Conservation (phyloP, 495 filamentous ascomycete species). For the Trichoderma virens region DNA sequence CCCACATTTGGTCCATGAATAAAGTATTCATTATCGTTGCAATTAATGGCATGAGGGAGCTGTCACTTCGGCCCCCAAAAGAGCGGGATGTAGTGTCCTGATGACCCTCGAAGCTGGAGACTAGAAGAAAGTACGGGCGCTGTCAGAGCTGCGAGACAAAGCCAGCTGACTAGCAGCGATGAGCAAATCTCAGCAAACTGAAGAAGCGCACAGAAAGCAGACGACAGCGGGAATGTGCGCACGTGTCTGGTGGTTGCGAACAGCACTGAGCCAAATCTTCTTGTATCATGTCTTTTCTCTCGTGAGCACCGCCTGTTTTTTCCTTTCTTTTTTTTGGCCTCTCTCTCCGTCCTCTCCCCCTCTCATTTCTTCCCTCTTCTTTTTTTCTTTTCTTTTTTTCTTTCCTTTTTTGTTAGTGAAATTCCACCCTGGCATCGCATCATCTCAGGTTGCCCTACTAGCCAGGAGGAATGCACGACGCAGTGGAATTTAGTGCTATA, state of each 20-base stretch:
- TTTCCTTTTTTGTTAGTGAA: neutral
- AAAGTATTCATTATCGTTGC: neutral
- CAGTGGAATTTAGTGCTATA: neutral
- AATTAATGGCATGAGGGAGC: neutral
- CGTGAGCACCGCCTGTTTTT: no score
- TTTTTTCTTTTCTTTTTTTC: no score
- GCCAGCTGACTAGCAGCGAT: neutral
- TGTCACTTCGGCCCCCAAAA: conserved; percentile 8
- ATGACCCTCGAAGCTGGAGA: neutral
- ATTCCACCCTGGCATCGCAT: conserved; percentile 4
- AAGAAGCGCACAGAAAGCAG: neutral
- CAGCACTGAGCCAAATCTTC: no score
- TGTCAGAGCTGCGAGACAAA: neutral
- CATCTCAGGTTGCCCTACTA: neutral
- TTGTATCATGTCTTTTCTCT: no score
- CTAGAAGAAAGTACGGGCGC: neutral
- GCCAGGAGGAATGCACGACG: neutral
- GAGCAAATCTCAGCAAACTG: no score
- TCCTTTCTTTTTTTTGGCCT: no score
- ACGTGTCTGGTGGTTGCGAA: no score
- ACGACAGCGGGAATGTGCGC: no score
- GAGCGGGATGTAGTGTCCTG: neutral
- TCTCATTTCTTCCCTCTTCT: no score
- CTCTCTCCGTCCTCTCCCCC: no score
- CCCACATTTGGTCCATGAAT: neutral